Evolutionary conservation across 805 yeast genomes (phyloP).

Genomic region (Barnettozyma californica): DNA sequence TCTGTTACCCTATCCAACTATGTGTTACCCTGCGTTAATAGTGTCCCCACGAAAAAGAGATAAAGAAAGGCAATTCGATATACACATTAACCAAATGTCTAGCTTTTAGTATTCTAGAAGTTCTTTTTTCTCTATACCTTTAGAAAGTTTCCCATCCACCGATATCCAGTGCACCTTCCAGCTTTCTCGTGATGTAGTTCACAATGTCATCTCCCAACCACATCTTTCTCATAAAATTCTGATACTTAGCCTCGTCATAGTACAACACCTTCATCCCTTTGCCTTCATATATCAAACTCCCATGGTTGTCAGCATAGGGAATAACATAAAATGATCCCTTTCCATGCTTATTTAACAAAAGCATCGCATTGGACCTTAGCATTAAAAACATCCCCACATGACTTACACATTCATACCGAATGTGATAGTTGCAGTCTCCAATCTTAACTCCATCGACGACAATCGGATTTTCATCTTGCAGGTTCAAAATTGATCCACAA

Average conservation of each 20-base stretch:
- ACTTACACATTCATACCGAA: conserved; percentile 53
- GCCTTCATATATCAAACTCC: conserved; percentile 73
- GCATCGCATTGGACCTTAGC: conserved; percentile 61
- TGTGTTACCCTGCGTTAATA: too few relatives aligned
- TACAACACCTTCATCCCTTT: conserved; percentile 69
- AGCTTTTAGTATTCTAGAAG: neutral
- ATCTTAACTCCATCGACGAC: conserved; percentile 34
- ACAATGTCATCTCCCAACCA: conserved; percentile 81
- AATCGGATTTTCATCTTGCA: conserved; percentile 52
- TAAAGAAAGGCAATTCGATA: too few relatives aligned
- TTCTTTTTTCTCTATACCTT: neutral
- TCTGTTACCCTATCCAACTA: too few relatives aligned
- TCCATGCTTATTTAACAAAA: conserved; percentile 55
- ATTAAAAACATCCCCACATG: conserved; percentile 67
- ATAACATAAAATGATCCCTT: conserved; percentile 82
- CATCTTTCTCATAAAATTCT: conserved; percentile 55
- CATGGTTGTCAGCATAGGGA: conserved; percentile 83
- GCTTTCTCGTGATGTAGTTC: conserved; percentile 68
- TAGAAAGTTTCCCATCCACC: conserved; percentile 81
- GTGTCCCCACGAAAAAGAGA: too few relatives aligned
- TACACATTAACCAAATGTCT: too few relatives aligned
- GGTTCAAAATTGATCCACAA: conserved; percentile 65
- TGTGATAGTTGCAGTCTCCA: conserved; percentile 83
- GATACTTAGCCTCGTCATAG: conserved; percentile 56
- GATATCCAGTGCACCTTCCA: conserved; percentile 74